A percentile compares a stretch with the other conserved stretches of the same genome.
phyloP scores from a whole-genome alignment of 1,284 basidiomycete species.

The Puccinia horiana region DNA sequence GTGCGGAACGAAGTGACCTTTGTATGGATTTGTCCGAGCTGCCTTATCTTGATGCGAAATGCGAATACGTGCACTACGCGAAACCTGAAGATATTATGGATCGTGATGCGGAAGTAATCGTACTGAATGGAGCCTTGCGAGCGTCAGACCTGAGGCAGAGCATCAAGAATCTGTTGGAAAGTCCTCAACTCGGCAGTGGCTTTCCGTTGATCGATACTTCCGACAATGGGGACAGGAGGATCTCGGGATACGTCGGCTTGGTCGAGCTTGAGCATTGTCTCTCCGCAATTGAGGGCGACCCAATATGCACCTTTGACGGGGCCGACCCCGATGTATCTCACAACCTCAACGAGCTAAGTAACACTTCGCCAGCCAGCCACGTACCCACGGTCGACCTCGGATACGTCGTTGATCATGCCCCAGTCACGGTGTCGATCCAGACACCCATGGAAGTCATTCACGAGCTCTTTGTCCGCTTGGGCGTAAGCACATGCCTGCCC shows the following conservation, averaged over 20 bases:
- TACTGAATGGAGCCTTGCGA: slow-evolving; percentile 64
- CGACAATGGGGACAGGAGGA: slow-evolving; percentile 9
- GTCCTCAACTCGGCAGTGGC: neutral
- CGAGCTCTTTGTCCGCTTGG: slow-evolving; percentile 40
- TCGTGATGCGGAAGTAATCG: slow-evolving; percentile 54
- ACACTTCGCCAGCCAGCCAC: neutral
- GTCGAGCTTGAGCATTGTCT: slow-evolving; percentile 39
- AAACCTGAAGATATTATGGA: slow-evolving; percentile 52
- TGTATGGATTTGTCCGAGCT: slow-evolving; percentile 53
- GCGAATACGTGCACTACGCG: slow-evolving; percentile 19
- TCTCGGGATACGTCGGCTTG: slow-evolving; percentile 21
- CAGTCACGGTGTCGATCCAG: slow-evolving; percentile 30
- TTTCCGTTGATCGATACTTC: slow-evolving; percentile 23
- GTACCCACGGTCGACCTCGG: slow-evolving; percentile 22
- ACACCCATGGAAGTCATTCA: slow-evolving; percentile 40
- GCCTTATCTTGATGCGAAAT: slow-evolving; percentile 59
- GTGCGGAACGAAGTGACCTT: slow-evolving; percentile 15
- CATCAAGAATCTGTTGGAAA: slow-evolving; percentile 9
- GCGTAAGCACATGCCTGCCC: slow-evolving; percentile 19
- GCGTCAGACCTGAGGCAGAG: slow-evolving; percentile 24
- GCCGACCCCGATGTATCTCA: neutral
- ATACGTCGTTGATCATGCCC: slow-evolving; percentile 35
- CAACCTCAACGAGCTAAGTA: neutral
- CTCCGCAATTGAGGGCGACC: slow-evolving; percentile 14
- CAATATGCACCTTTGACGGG: slow-evolving; percentile 14